Base-by-base conservation (phyloP, 257 asterid genomes). In the Gentiana straminea region DNA sequence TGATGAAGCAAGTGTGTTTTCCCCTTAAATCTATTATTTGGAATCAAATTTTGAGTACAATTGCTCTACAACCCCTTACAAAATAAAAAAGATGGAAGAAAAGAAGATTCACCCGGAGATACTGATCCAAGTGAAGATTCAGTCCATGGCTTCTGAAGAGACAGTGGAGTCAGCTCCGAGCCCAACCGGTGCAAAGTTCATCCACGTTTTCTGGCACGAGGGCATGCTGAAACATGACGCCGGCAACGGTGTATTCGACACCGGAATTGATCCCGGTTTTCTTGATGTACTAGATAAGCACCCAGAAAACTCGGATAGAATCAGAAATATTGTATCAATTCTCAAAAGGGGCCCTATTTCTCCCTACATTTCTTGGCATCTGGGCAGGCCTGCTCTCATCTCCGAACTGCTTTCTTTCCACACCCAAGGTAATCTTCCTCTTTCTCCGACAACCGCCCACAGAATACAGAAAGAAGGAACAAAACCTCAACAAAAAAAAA, bases 261-360 rank as follows among this genome's bases (percentile, higher is more conserved):
- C 89, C 57, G 95, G 95, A 65, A 49, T 68, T 63, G 89, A 87
- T 51, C 98, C 97, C 60, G 98, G 95, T 32, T 91, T 84, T 51
- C 94, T 87, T 11, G 97, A 91, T 66, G 94, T 91, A 5, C 67
- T 91, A 11, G 98, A 91, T 32, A 77, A 84, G 50, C 98, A 91
- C 76, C 97, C 97, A 50, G 98, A 91, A 76, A 91, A 83, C 66
- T 63, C 82, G n/a, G 84, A 79, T 61, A 80, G 98, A 77, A 77
- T 91, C 51, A 87, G 66, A 58, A 87, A 87, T 65, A 91, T 87
- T 81, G 77, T 84, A 8, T 91, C 97, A 0, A 81, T 87, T 45
- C 94, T 91, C 33, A 73, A 74, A 67, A 68, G 86, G 62, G 98
- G 95, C 63, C 95, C 98, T 46, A 80, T 90, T 64, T 24, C 95